phyloP scores from a whole-genome alignment of 331 rosid species.

The Dryas integrifolia region DNA sequence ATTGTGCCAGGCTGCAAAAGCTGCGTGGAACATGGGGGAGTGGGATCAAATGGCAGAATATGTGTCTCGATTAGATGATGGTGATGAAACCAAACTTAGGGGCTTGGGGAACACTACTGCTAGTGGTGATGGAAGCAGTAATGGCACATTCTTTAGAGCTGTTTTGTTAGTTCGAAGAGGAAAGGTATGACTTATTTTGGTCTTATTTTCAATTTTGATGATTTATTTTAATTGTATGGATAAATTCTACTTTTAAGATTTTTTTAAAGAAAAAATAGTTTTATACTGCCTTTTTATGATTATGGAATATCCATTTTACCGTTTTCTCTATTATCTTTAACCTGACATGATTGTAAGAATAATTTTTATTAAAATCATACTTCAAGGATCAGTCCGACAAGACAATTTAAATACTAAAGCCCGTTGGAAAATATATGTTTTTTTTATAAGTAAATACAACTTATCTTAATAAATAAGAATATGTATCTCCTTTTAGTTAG shows the following conservation, averaged over 20 bases:
- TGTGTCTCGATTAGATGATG: constrained; percentile 91
- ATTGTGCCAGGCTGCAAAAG: constrained; percentile 71
- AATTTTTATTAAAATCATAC: background rate
- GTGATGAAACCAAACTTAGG: constrained; percentile 90
- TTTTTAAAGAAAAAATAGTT: background rate
- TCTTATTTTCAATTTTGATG: background rate
- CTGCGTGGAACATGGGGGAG: constrained; percentile 99
- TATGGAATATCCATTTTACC: background rate
- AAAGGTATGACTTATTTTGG: constrained; percentile 51
- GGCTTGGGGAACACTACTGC: constrained; percentile 76
- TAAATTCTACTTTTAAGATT: background rate
- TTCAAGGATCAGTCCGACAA: background rate
- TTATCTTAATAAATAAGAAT: background rate
- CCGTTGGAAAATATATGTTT: background rate
- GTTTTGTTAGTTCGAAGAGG: constrained; percentile 84
- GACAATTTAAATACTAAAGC: background rate
- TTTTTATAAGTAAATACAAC: background rate
- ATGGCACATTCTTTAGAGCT: constrained; percentile 89
- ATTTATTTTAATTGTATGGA: background rate
- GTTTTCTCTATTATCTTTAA: background rate
- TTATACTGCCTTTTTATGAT: background rate
- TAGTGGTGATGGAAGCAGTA: constrained; percentile 89
- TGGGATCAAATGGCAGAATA: constrained; percentile 99
- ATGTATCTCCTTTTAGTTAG: background rate
- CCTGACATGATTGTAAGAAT: background rate